Percentiles rank a stretch among this genome's conserved stretches.
These are phyloP conservation scores for Diaporthe eres DNA, from an alignment of 2,329 filamentous ascomycete genomes.

Conservation along the genomic window DNA sequence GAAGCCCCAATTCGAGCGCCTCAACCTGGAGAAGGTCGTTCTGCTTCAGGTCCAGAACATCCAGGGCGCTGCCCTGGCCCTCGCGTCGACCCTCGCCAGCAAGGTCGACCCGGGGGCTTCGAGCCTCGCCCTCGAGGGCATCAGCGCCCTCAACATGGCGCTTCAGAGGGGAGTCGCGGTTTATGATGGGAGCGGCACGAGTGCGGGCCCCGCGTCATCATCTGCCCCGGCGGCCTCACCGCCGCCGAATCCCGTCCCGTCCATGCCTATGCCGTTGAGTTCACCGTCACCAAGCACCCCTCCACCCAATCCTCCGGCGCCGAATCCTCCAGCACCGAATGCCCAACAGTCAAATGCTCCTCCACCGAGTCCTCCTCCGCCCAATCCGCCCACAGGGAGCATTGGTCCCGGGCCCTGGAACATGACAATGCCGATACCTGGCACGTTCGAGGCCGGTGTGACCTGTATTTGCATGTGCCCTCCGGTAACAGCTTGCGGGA, in stretches of 20 bases:
- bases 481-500: background rate
- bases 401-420: conserved; percentile 67
- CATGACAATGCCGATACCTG: conserved; percentile 21
- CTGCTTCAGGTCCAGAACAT: conserved; percentile 87
- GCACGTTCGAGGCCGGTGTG: conserved; percentile 13
- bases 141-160: conserved; percentile 80
- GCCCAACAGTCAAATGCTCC: background rate
- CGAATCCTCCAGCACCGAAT: background rate
- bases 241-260: background rate
- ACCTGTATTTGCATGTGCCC: conserved; percentile 27
- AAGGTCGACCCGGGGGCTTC: conserved; percentile 76
- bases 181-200: background rate
- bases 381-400: conserved; percentile 61
- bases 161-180: conserved; percentile 58
- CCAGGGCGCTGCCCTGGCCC: conserved; percentile 81
- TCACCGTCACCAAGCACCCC: background rate
- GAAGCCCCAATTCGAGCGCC: conserved; percentile 62
- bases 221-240: background rate
- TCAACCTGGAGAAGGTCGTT: conserved; percentile 83
- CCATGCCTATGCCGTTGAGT: background rate
- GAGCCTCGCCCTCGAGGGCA: conserved; percentile 73
- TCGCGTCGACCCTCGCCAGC: conserved; percentile 74
- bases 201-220: no score
- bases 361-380: background rate
- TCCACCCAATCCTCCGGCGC: background rate